Evolutionary conservation across 306 rosid genomes (phyloP).

Genomic region (Acacia crassicarpa): DNA sequence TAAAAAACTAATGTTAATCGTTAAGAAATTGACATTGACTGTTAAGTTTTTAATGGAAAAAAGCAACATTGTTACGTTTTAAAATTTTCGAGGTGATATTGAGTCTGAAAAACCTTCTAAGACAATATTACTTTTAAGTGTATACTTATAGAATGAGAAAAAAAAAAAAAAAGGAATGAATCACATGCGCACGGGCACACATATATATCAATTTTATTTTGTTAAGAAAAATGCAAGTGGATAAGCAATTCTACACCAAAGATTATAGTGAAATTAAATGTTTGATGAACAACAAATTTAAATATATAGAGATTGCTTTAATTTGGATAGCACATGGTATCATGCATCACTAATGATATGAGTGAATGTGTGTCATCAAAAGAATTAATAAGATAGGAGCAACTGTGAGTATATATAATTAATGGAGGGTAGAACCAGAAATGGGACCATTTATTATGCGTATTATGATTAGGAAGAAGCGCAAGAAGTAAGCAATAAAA

Average conservation of each 20-base stretch:
- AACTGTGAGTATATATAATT: background rate
- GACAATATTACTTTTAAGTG: no score
- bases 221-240: background rate
- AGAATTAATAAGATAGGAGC: background rate
- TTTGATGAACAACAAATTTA: background rate
- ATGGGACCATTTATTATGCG: slow-evolving; percentile 35
- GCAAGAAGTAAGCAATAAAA: slow-evolving; percentile 4
- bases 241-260: background rate
- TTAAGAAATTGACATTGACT: no score
- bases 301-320: slow-evolving; percentile 1
- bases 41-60: no score
- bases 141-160: no score
- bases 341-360: background rate
- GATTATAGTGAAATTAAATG: background rate
- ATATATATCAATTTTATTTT: background rate
- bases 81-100: no score
- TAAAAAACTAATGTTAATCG: no score
- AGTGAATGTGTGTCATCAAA: background rate
- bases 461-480: slow-evolving; percentile 26
- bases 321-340: background rate
- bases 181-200: background rate
- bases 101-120: no score
- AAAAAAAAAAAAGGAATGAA: background rate
- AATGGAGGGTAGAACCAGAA: slow-evolving; percentile 10
- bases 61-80: no score